Evolutionary conservation across 2,329 filamentous ascomycete genomes (phyloP).

Genomic region (Penicillium paneum): DNA sequence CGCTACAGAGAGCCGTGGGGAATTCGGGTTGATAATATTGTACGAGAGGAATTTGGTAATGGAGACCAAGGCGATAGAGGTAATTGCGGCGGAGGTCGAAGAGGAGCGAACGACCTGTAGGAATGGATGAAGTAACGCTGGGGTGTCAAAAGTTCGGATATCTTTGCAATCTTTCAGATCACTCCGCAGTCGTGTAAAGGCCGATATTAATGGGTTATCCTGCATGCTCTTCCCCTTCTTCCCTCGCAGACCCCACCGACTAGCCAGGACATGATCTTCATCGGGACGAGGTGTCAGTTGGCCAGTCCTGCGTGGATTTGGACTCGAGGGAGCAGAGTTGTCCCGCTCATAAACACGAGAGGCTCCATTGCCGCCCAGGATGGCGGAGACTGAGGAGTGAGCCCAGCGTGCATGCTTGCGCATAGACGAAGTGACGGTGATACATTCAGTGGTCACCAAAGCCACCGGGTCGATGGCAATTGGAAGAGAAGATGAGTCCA

Average conservation of each 20-base stretch:
- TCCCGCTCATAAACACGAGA: conserved; percentile 48
- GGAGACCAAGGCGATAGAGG: conserved; percentile 86
- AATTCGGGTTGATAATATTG: conserved; percentile 78
- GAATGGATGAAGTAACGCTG: conserved; percentile 85
- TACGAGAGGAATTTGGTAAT: conserved; percentile 97
- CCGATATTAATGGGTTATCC: conserved; percentile 93
- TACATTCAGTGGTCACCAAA: conserved; percentile 96
- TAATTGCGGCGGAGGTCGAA: conserved; percentile 93
- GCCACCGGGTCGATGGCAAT: conserved; percentile 89
- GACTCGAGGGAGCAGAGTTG: conserved; percentile 38
- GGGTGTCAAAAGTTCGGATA: conserved; percentile 83
- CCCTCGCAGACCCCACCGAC: conserved; percentile 87
- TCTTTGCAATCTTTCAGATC: conserved; percentile 89
- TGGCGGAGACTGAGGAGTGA: conserved; percentile 92
- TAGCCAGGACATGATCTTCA: conserved; percentile 57
- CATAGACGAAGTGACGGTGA: conserved; percentile 96
- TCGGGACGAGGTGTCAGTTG: conserved; percentile 27
- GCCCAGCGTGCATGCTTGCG: conserved; percentile 96
- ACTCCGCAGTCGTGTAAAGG: conserved; percentile 83
- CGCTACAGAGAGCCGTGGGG: conserved; percentile 81
- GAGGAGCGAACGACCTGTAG: conserved; percentile 95
- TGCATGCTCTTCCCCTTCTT: conserved; percentile 97
- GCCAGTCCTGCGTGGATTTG: conserved; percentile 30
- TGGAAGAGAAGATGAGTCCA: conserved; percentile 50
- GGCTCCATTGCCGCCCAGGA: conserved; percentile 68